Evolutionary conservation across 202 grass and related monocot genomes (phyloP).

Genomic region (Saccharum hybrid): DNA sequence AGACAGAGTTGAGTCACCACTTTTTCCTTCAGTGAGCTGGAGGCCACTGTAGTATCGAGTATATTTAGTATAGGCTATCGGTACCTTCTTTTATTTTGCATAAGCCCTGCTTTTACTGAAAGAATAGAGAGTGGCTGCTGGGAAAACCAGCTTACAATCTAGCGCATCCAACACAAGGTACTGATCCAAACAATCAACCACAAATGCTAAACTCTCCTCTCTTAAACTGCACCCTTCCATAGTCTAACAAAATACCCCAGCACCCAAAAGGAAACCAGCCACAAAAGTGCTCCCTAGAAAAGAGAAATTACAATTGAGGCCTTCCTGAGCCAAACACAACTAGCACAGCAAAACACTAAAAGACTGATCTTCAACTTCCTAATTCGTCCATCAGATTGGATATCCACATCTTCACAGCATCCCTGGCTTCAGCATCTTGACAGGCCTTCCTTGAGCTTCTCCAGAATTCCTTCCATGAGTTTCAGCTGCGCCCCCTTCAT

Average conservation of each 20-base stretch:
- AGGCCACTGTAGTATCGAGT: not conserved
- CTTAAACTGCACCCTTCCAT: too few relatives aligned
- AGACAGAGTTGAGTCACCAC: not conserved
- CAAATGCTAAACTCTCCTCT: too few relatives aligned
- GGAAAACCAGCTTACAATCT: not conserved
- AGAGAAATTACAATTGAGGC: not conserved
- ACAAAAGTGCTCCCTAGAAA: not conserved
- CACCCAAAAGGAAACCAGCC: not conserved
- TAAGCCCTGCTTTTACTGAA: not conserved
- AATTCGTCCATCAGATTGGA: not conserved
- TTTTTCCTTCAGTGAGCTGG: constrained; percentile 17
- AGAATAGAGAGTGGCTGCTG: not conserved
- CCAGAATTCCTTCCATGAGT: not conserved
- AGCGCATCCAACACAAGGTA: not conserved
- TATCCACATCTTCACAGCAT: not conserved
- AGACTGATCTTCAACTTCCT: not conserved
- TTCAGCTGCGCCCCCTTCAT: not conserved
- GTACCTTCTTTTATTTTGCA: not conserved
- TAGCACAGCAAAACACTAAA: not conserved
- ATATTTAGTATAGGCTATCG: not conserved
- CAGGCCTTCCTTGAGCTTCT: not conserved
- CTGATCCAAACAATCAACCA: not conserved
- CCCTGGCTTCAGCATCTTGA: not conserved
- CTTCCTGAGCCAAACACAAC: not conserved
- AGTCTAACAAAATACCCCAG: not conserved